Evolutionary conservation across 306 rosid species (phyloP).

Genomic region (Oxytropis ochrocephala): DNA sequence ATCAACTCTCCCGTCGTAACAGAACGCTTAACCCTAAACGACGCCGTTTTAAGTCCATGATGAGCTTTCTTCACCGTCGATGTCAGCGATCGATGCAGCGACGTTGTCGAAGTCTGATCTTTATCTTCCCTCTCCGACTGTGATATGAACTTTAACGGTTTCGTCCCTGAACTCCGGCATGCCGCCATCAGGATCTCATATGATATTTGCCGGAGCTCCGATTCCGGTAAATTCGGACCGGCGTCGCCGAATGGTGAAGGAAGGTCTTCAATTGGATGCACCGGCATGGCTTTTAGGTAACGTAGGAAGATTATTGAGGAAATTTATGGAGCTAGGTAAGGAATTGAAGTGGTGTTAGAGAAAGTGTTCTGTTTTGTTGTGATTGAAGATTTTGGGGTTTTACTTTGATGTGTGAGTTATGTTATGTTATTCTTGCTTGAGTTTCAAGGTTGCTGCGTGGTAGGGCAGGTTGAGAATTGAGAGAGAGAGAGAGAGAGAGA

Average conservation of each 20-base stretch:
- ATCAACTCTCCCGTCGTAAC: constrained; percentile 70
- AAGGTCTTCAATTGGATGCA: constrained; percentile 44
- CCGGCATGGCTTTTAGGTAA: constrained; percentile 43
- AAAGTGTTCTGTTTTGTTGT: constrained; percentile 18
- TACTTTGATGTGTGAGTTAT: neutral
- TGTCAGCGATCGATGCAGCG: constrained; percentile 75
- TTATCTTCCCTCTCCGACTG: constrained; percentile 67
- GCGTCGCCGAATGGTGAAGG: constrained; percentile 60
- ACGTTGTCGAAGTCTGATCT: constrained; percentile 31
- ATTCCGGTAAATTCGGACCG: constrained; percentile 34
- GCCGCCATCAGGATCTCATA: constrained; percentile 84
- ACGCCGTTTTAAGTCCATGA: constrained; percentile 62
- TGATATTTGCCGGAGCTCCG: constrained; percentile 85
- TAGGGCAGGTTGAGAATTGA: constrained; percentile 18
- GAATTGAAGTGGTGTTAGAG: constrained; percentile 10
- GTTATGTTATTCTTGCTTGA: constrained; percentile 48
- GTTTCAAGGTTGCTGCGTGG: constrained; percentile 37
- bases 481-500: neutral
- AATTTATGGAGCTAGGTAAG: neutral
- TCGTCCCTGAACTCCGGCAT: constrained; percentile 72
- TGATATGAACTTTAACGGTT: constrained; percentile 71
- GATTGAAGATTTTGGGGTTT: neutral
- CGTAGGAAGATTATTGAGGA: neutral
- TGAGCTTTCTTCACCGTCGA: constrained; percentile 80
- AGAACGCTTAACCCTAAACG: constrained; percentile 43